Base-by-base conservation (phyloP, 75 land plant species). In the Pinus taeda region DNA sequence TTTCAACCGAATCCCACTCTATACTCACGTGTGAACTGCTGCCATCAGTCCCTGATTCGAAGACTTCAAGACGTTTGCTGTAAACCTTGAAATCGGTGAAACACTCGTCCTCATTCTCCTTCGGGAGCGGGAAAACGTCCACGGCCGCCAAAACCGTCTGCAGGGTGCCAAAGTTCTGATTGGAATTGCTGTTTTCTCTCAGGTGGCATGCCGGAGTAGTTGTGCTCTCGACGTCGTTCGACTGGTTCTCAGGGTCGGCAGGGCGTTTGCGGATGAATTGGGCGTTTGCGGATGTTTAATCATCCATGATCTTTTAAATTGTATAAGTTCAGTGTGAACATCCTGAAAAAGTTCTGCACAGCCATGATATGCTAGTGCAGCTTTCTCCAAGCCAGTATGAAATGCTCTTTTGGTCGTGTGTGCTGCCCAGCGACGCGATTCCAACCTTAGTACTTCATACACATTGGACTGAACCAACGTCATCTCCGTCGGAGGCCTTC, bases 341-440 rank as follows among this genome's bases (percentile, higher is more conserved):
- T 91, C 96, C 93, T 90, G 96, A 75, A 93, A 93, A 26, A 83
- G 92, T 57, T 93, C 96, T 70, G 93, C 90, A 85, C 96, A 93
- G 30, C 96, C 96, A 81, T 93, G 85, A 85, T 85, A 86, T 49
- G 94, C 91, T 60, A 91, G 81, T 55, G 88, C 84, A 78, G 91
- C 94, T 82, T 87, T 86, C 9, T 89, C 89, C 79, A 93, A 74
- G 36, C 96, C 94, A 58, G 91, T 74, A 45, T 93, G 88, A 33
- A 33, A 33, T 33, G 1, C 33, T 33, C 33, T 33, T 33, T 33
- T 0, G 33, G 1, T 2, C 33, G 1, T 2, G 33, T 2, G 2
- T 33, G 1, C 33, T 33, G 0, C 33, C 33, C 0, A 33, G 33
- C 1, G 2, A 33, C 1, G 33, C 33, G 33, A 1, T 33, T 33